Conservation (phyloP, 371 early-diverging fungal species). For the Actinomucor elegans region DNA sequence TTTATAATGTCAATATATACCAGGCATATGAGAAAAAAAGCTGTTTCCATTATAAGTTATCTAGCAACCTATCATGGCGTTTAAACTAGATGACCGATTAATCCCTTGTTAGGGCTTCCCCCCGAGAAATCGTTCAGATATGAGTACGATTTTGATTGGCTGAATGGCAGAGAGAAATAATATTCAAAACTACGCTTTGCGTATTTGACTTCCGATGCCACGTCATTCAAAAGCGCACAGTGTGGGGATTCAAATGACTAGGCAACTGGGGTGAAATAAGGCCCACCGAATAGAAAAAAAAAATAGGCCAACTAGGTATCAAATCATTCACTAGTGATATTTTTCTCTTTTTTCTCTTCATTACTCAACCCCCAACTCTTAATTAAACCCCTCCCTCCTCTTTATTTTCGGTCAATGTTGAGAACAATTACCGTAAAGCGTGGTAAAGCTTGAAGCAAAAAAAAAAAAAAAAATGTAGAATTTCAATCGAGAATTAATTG, state of each 20-base stretch:
- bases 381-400: constrained; percentile 14
- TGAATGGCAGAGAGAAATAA: too few species aligned
- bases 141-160: too few species aligned
- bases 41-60: too few species aligned
- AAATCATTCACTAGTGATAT: neutral
- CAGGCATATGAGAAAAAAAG: too few species aligned
- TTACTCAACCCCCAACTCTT: constrained; percentile 40
- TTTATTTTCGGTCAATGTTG: constrained; percentile 38
- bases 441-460: constrained; percentile 38
- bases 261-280: constrained; percentile 12
- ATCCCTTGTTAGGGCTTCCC: too few species aligned
- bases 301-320: neutral
- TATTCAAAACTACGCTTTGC: too few species aligned
- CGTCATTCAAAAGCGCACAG: constrained; percentile 7
- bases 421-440: constrained; percentile 42
- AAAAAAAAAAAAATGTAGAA: too few species aligned
- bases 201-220: constrained; percentile 13
- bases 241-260: neutral
- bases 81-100: too few species aligned
- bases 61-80: too few species aligned
- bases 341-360: constrained; percentile 10
- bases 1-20: too few species aligned
- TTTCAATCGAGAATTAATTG: too few species aligned
- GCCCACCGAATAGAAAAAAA: constrained; percentile 12
- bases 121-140: too few species aligned